Conservation (phyloP, 306 rosid species). For the Morella rubra region DNA sequence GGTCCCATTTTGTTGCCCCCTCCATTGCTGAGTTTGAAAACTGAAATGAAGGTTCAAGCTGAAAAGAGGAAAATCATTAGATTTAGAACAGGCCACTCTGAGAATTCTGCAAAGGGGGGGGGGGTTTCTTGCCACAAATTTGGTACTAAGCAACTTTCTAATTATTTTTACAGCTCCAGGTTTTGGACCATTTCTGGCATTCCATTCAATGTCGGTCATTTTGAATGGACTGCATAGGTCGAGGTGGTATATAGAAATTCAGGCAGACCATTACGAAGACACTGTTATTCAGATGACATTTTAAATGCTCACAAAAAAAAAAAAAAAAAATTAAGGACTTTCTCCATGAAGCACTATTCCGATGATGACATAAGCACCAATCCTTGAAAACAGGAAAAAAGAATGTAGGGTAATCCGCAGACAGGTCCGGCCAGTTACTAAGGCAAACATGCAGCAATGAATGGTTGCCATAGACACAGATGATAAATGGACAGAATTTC, state of each 20-base stretch:
- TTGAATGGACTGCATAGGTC: background rate
- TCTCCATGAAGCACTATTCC: background rate
- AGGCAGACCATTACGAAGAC: background rate
- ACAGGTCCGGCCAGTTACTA: background rate
- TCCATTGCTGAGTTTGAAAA: conserved; percentile 72
- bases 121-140: background rate
- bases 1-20: conserved; percentile 94
- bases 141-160: background rate
- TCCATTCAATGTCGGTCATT: background rate
- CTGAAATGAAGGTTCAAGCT: conserved; percentile 59
- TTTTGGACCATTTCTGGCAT: background rate
- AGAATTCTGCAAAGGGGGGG: background rate
- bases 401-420: background rate
- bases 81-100: background rate
- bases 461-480: background rate
- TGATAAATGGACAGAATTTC: background rate
- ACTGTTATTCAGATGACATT: no score
- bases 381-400: background rate
- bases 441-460: background rate
- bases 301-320: no score
- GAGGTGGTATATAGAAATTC: background rate
- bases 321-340: background rate
- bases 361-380: background rate
- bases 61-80: conserved; percentile 9
- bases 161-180: background rate